Conservation (phyloP, 495 filamentous ascomycete species). For the Margaritispora aquatica region DNA sequence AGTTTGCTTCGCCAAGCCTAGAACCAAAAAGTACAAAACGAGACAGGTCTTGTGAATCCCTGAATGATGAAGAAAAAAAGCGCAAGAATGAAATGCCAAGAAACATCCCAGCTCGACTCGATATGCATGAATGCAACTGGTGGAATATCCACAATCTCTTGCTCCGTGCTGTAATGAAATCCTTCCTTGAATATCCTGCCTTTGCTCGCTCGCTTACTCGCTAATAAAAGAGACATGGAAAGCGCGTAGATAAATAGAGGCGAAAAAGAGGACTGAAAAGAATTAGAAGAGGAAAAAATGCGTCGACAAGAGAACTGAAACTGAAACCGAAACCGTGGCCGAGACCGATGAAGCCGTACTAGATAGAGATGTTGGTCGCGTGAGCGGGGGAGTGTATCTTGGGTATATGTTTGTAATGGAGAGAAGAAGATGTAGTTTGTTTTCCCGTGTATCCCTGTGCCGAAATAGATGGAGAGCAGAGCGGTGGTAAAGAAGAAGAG, state of each 20-base stretch:
- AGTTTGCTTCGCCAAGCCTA: too few species aligned
- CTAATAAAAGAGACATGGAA: too few species aligned
- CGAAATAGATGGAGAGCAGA: not conserved
- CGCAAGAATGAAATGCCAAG: not conserved
- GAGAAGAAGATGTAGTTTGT: not conserved
- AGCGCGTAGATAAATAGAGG: too few species aligned
- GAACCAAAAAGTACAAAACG: not conserved
- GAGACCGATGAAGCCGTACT: too few species aligned
- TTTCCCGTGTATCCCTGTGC: conserved; percentile 3
- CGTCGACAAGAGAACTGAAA: too few species aligned
- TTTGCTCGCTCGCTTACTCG: not conserved
- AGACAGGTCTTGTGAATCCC: not conserved
- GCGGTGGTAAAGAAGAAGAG: not conserved
- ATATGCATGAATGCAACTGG: not conserved
- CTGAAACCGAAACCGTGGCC: too few species aligned
- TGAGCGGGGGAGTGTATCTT: conserved; percentile 25
- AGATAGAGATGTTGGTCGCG: not conserved
- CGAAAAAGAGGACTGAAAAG: too few species aligned
- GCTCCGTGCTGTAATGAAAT: not conserved
- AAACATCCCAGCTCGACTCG: not conserved
- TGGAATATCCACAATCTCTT: not conserved
- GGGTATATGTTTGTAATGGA: conserved; percentile 12
- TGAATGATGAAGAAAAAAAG: not conserved
- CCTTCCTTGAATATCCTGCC: not conserved
- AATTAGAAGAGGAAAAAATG: too few species aligned